phyloP scores from a whole-genome alignment of 768 basidiomycete species.

The Pisolithus sp. region DNA sequence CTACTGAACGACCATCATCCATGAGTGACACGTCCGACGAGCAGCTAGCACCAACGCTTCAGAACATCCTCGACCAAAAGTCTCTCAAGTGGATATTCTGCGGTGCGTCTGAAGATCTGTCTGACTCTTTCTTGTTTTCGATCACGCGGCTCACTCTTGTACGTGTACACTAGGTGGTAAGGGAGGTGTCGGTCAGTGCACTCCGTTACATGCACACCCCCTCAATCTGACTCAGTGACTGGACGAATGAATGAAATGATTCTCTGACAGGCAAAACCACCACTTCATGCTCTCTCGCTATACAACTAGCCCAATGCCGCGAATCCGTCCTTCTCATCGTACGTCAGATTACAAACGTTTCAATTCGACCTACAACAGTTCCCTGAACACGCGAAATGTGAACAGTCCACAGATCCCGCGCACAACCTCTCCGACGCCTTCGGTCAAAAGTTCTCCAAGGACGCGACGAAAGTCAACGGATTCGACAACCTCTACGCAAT shows the following conservation, averaged over 20 bases:
- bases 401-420: constrained; percentile 96
- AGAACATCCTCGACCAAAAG: constrained; percentile 91
- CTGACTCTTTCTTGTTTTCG: constrained; percentile 2
- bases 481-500: constrained; percentile 96
- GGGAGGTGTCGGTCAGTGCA: constrained; percentile 86
- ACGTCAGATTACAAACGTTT: constrained; percentile 24
- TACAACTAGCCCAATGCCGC: constrained; percentile 83
- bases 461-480: constrained; percentile 96
- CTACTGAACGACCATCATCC: constrained; percentile 3
- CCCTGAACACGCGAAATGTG: neutral
- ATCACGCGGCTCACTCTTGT: constrained; percentile 4
- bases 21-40: constrained; percentile 10
- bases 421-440: constrained; percentile 99
- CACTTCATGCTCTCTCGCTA: constrained; percentile 95
- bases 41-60: constrained; percentile 71
- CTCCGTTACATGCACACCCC: neutral
- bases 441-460: constrained; percentile 98
- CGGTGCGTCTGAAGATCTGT: constrained; percentile 46
- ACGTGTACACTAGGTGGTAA: constrained; percentile 68
- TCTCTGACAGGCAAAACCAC: constrained; percentile 85
- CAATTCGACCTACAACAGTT: neutral
- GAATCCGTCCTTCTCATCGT: constrained; percentile 98
- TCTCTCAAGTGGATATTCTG: constrained; percentile 99
- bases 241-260: neutral
- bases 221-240: neutral